phyloP scores from a whole-genome alignment of 2,329 filamentous ascomycete genomes.

The Falciphora oryzae region DNA sequence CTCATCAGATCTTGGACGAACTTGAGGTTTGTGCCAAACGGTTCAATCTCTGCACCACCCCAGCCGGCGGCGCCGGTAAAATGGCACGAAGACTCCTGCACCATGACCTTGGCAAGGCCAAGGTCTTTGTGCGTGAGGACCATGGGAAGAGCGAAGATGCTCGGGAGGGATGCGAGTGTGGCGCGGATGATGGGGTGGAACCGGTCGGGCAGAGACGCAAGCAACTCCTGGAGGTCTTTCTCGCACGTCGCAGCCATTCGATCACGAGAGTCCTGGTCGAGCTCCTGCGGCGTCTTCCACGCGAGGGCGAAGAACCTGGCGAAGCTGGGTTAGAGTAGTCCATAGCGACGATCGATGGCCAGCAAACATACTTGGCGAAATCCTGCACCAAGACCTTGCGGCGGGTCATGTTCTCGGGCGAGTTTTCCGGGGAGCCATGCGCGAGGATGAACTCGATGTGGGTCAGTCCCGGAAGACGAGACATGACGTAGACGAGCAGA shows the following conservation, averaged over 20 bases:
- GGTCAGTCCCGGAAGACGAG: not conserved
- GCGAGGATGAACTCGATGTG: not conserved
- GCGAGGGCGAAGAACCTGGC: not conserved
- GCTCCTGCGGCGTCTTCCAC: not conserved
- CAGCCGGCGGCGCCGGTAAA: not conserved
- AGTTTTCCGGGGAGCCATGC: not conserved
- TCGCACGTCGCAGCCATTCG: not conserved
- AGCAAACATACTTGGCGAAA: not conserved
- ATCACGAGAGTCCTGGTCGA: not conserved
- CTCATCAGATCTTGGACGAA: not conserved
- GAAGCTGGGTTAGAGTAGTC: not conserved
- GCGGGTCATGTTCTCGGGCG: not conserved
- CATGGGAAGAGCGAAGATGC: not conserved
- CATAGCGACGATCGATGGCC: not conserved
- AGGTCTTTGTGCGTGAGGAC: not conserved
- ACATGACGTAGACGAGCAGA: not conserved
- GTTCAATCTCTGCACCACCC: not conserved
- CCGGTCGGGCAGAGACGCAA: not conserved
- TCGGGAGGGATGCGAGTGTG: not conserved
- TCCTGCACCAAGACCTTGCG: not conserved
- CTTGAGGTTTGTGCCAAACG: not conserved
- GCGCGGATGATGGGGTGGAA: not conserved
- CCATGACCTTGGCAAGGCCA: not conserved
- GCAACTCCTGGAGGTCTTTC: not conserved
- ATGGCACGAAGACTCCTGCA: not conserved